phyloP scores from a whole-genome alignment of 1,284 basidiomycete genomes.

The Pyrrhoderma noxium region DNA sequence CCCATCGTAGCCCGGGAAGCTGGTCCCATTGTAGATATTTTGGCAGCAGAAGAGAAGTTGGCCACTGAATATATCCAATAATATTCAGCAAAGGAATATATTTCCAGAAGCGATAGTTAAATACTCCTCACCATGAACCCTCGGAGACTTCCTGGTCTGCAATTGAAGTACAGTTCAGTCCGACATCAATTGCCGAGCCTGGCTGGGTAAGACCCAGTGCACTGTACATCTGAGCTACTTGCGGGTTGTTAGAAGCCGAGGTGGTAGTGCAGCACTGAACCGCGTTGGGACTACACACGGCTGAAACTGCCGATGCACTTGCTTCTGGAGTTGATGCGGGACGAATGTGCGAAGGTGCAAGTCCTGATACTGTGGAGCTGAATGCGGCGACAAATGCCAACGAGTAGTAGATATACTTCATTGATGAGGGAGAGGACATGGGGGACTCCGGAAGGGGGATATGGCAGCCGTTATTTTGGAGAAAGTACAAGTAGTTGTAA shows the following conservation, averaged over 20 bases:
- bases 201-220: not conserved
- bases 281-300: slow-evolving; percentile 5
- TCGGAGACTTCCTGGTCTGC: slow-evolving; percentile 8
- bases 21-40: slow-evolving; percentile 6
- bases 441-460: no score
- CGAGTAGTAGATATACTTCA: not conserved
- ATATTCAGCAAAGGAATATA: not conserved
- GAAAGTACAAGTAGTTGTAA: not conserved
- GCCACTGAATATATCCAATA: slow-evolving; percentile 1
- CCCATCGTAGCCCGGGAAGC: no score
- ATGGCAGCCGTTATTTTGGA: no score
- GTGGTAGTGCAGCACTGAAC: slow-evolving; percentile 12
- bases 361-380: not conserved
- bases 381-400: not conserved
- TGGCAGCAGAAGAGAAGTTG: slow-evolving; percentile 13
- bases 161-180: slow-evolving; percentile 7
- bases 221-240: not conserved
- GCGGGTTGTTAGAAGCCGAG: slow-evolving; percentile 6
- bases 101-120: no score
- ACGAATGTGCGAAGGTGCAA: not conserved
- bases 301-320: not conserved
- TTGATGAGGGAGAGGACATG: no score
- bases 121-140: slow-evolving; percentile 16
- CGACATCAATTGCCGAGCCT: slow-evolving; percentile 9
- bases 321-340: slow-evolving; percentile 3